These are phyloP conservation scores for Botrytis hyacinthi DNA, from an alignment of 2,329 filamentous ascomycete species.

Conservation along the genomic window DNA sequence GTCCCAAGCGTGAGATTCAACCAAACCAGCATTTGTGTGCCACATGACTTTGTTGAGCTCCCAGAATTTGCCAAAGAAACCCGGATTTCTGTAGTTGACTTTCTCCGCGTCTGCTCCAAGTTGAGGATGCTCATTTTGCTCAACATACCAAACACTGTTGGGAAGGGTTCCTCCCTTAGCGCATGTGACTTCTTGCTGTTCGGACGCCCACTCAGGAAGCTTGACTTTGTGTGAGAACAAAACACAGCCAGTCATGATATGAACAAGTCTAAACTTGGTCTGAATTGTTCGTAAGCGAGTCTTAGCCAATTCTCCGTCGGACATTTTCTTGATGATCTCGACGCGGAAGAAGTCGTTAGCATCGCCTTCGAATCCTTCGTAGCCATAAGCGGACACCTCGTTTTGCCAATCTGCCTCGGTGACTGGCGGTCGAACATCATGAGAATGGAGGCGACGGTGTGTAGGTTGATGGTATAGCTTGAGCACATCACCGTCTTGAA, in stretches of 20 bases:
- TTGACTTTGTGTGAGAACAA: slow-evolving; percentile 99
- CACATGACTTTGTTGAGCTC: slow-evolving; percentile 98
- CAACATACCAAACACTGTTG: slow-evolving; percentile 97
- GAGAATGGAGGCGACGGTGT: slow-evolving; percentile 88
- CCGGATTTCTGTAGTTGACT: slow-evolving; percentile 92
- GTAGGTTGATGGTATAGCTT: slow-evolving; percentile 82
- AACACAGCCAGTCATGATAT: slow-evolving; percentile 94
- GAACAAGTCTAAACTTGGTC: slow-evolving; percentile 92
- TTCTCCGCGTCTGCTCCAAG: slow-evolving; percentile 77
- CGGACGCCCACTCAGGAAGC: slow-evolving; percentile 94
- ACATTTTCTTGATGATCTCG: slow-evolving; percentile 90
- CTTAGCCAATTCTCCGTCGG: slow-evolving; percentile 74
- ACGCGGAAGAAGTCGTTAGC: slow-evolving; percentile 95
- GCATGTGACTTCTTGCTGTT: slow-evolving; percentile 99
- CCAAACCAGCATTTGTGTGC: slow-evolving; percentile 93
- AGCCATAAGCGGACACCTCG: slow-evolving; percentile 94
- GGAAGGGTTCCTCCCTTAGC: slow-evolving; percentile 86
- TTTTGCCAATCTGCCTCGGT: slow-evolving; percentile 92
- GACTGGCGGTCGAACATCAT: slow-evolving; percentile 85
- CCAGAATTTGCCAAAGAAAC: slow-evolving; percentile 97
- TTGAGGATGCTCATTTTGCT: slow-evolving; percentile 81
- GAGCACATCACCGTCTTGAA: slow-evolving; percentile 78
- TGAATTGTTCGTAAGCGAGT: slow-evolving; percentile 87
- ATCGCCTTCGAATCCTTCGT: slow-evolving; percentile 93
- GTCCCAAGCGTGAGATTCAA: slow-evolving; percentile 97